Evolutionary conservation across 176 grass and related monocot species (phyloP), one percentile per base, ranked within the genome.

Genomic region (Carex pumila): DNA sequence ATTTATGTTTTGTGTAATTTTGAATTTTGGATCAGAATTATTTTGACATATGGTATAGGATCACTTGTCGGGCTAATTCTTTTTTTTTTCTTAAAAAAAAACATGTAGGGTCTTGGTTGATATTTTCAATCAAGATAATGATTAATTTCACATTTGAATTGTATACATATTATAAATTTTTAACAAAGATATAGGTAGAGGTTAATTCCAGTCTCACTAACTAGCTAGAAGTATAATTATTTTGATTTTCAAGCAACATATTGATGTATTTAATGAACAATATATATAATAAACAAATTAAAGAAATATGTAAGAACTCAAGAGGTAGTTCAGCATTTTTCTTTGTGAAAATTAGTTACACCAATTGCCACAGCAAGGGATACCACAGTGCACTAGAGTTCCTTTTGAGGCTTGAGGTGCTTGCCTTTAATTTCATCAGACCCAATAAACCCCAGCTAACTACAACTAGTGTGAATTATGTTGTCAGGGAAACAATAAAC

Each of bases 401-500:
- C 52, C 12, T 25, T 77, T 77, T 77, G 2, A 55, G 72, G 12
- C 49, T 56, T 73, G 41, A 73, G 70, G 70, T 43, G 45, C 8
- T 9, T 36, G n/a, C 41, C 49, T 73, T 47, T 25, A 25, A 25
- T 25, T 47, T 73, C 70, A 73, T 73, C 70, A 73, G 70, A 18
- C 70, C 70, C 43, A 73, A 73, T 73, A 73, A 73, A 73, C 41
- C 70, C 21, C 18, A 72, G 9, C 70, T 73, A 73, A 50, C 70
- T 72, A 18, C 43, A 74, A 39, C 37, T 39, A 74, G n/a, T 73
- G 70, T 52, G 70, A 73, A 50, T 73, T 73, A 50, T 52, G 71
- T 19, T 57, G 73, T 57, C 73, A 56, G 73, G 45, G 12, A 34
- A 78, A 78, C 73, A 78, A 78, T 78, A 29, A 78, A 78, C 47